Conservation (phyloP, 2,329 filamentous ascomycete genomes). For the Bisporella sp. region DNA sequence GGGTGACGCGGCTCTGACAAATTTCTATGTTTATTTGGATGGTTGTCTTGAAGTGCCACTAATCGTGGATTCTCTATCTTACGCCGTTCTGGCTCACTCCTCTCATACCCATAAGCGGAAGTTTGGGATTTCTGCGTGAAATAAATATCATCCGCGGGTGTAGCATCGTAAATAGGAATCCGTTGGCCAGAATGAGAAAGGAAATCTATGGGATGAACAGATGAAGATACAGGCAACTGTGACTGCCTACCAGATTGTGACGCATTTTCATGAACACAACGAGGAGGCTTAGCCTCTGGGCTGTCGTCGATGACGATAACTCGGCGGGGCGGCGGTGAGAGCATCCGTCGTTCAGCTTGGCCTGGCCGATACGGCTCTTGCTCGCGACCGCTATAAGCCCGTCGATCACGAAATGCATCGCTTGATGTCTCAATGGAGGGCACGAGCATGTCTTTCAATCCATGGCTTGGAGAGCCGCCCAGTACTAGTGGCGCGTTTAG, state of each 20-base stretch:
- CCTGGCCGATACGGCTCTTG: constrained; percentile 14
- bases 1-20: no score
- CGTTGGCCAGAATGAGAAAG: constrained; percentile 12
- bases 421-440: constrained; percentile 27
- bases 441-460: constrained; percentile 26
- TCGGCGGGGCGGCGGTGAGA: constrained; percentile 18
- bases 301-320: constrained; percentile 26
- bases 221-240: constrained; percentile 4
- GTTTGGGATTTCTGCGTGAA: not conserved
- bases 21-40: no score
- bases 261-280: constrained; percentile 20
- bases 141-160: not conserved
- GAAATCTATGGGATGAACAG: constrained; percentile 15
- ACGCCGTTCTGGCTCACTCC: no score
- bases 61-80: no score
- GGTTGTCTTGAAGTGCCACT: no score
- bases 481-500: constrained; percentile 23
- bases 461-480: constrained; percentile 19
- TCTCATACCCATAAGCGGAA: no score
- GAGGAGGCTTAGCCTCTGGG: constrained; percentile 23
- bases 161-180: constrained; percentile 20
- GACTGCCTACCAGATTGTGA: not conserved
- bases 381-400: constrained; percentile 9
- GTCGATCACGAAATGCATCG: constrained; percentile 12
- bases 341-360: constrained; percentile 11